A percentile compares a stretch with the other conserved stretches of the same genome.
Evolutionary conservation across 306 rosid genomes (phyloP).

Genomic region (Neltuma alba): DNA sequence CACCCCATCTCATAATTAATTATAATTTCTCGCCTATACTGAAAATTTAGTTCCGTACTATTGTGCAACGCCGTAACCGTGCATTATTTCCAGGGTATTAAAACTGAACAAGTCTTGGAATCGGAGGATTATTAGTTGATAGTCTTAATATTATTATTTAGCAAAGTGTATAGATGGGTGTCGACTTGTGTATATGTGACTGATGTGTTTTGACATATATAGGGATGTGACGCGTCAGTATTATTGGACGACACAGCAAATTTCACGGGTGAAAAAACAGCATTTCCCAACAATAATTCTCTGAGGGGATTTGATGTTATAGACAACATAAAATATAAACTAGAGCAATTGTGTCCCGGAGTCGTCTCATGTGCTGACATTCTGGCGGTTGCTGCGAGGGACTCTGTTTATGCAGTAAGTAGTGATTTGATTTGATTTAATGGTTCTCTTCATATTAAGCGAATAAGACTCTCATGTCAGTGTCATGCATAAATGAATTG

Average conservation of each 20-base stretch:
- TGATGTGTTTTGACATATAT: neutral
- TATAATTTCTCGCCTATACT: no score
- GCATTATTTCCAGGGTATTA: no score
- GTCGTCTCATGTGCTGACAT: conserved; percentile 72
- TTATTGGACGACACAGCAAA: neutral
- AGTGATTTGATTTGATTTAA: neutral
- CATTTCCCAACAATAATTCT: conserved; percentile 32
- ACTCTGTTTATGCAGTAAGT: conserved; percentile 57
- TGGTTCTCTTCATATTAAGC: neutral
- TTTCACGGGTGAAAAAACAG: neutral
- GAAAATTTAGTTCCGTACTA: neutral
- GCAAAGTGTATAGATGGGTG: no score
- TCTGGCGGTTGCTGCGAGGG: conserved; percentile 60
- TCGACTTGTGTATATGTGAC: neutral
- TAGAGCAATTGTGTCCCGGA: conserved; percentile 58
- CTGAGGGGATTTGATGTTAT: conserved; percentile 63
- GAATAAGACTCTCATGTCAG: no score
- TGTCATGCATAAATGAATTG: neutral
- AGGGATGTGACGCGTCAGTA: neutral
- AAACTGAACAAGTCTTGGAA: no score
- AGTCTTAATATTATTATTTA: no score
- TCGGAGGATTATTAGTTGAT: no score
- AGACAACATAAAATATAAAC: conserved; percentile 50
- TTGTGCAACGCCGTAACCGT: no score
- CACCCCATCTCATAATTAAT: neutral